Percentiles rank a stretch among this genome's conserved stretches.
These are phyloP conservation scores for Parsonsia alboflavescens DNA, from an alignment of 257 asterid species.

Conservation along the genomic window DNA sequence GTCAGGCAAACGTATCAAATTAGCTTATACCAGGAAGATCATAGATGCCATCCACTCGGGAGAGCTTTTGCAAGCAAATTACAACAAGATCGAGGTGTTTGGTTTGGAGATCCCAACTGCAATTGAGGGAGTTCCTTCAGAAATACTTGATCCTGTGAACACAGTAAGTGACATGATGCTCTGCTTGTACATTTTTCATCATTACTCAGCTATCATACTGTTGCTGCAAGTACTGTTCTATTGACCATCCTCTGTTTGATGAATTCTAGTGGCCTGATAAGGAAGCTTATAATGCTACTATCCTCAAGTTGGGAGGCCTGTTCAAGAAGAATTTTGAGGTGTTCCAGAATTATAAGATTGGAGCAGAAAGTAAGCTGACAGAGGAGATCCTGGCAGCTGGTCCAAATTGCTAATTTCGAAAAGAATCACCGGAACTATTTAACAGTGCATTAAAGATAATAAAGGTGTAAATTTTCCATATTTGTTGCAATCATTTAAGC, in stretches of 20 bases:
- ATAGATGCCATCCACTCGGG: constrained; percentile 88
- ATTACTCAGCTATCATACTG: not conserved
- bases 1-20: constrained; percentile 68
- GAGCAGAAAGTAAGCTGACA: constrained; percentile 54
- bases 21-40: constrained; percentile 84
- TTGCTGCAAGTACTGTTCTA: not conserved
- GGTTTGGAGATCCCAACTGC: constrained; percentile 85
- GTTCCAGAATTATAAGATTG: constrained; percentile 62
- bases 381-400: constrained; percentile 84
- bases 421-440: not conserved
- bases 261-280: constrained; percentile 67
- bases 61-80: constrained; percentile 50
- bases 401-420: constrained; percentile 47
- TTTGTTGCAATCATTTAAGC: not conserved
- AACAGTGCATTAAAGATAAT: not conserved
- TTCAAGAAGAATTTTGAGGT: constrained; percentile 82
- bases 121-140: constrained; percentile 83
- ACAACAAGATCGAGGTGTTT: constrained; percentile 69
- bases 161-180: constrained; percentile 43
- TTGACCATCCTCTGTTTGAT: constrained; percentile 7
- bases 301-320: constrained; percentile 68
- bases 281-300: constrained; percentile 58
- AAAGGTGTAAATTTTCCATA: not conserved
- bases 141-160: constrained; percentile 79
- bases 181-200: too few species aligned